Evolutionary conservation across 306 rosid genomes (phyloP), one percentile per base, ranked within the genome.

Genomic region (Bauhinia variegata): DNA sequence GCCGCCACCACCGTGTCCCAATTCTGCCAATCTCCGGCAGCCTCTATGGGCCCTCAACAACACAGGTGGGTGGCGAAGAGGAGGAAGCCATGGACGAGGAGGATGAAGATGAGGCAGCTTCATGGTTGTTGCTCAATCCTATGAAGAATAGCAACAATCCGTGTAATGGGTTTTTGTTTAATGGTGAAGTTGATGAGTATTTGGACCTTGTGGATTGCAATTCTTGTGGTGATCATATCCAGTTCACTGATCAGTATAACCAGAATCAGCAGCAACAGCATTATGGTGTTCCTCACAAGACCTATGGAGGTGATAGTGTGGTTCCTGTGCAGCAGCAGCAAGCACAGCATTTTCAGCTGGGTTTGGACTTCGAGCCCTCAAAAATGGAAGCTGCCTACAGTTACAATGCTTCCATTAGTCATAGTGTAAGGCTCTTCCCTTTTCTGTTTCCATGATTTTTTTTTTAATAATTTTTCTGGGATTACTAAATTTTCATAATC

Each of bases 1-100:
- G 95, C 75, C 98, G 98, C 33, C 98, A 93, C 85, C 96, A 88
- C 46, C 96, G 98, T 0, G 93, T 89, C 10, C 91, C 97, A 7
- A 79, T 92, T 15, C 78, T 75, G 8, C 90, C 87, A 14, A 75
- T 85, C 47, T 72, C 88, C 11, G 85, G 87, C 5, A 55, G 16
- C 41, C 68, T 76, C 10, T 62, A 73, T 5, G 86, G 76, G 3
- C 87, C 84, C 3, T 71, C 69, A 0, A 13, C 67, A 0, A 30
- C 79, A 44, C 69, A 28, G 39, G 67, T 30, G 43, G 79, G 64
- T 5, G 80, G 67, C 4, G 83, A 84, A 6, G 85, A 80, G 2
- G 93, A 81, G 2, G 82, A 71, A 1, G 67, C 41, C 2, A 55
- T 63, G 12, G 87, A 83, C 3, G 82, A 78, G 0, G 87, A 84